Evolutionary conservation across 2,329 filamentous ascomycete species (phyloP), one percentile per base, ranked within the genome.

Genomic region (Zymoseptoria crescenta): DNA sequence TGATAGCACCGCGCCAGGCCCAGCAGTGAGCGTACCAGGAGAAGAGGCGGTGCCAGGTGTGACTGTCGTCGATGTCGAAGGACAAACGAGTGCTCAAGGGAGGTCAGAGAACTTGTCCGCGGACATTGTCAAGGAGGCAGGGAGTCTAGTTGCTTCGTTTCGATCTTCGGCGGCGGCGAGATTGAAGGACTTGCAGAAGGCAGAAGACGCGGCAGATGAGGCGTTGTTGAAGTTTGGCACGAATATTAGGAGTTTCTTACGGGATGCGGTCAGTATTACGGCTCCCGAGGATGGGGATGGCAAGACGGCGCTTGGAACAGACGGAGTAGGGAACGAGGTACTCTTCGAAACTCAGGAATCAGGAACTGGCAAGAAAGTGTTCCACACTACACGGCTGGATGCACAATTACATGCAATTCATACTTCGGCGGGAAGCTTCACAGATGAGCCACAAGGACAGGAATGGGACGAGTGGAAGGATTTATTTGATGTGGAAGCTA

Each of bases 401-500:
- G 94, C 94, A 0, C 94, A 97, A 75, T 79, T 99, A 62, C 93
- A 99, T 72, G 91, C 96, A 35, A 92, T 99, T 60, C 94, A 99
- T 74, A 92, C 90, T 4, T 88, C 86, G 20, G 74, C 86, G 48
- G 88, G 94, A 62, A 89, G 86, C 67, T 96, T 97, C 74, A 83
- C 84, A 57, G 88, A 88, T 70, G 91, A 97, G 69, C 91, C 83
- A 7, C 86, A 68, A 51, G 68, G 86, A 54, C 80, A 83, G 13
- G 86, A 95, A 73, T 97, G 87, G 78, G 81, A 84, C 8, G 74
- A 78, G 4, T 97, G 92, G 86, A 81, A 82, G 57, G 79, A 83
- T 63, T 80, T 79, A 0, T 97, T 97, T 70, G 84, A 93, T 67
- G 84, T 89, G 13, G 91, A 93, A 56, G 82, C 82, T 70, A 93